Percentiles rank a stretch among this genome's conserved stretches.
Evolutionary conservation across 345 rosid genomes (phyloP).

Genomic region (Turritis glabra): DNA sequence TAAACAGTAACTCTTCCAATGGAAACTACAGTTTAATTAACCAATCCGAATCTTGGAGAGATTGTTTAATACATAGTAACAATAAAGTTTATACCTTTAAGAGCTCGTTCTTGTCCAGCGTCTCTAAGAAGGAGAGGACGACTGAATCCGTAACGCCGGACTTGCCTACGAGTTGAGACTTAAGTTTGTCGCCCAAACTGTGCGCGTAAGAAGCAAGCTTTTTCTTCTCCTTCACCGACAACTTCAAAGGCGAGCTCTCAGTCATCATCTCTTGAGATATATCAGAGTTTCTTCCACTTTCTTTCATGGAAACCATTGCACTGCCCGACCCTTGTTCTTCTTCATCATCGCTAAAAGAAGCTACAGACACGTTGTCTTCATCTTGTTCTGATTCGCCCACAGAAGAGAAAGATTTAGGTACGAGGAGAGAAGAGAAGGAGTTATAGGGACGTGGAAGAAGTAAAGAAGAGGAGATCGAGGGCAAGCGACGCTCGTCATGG

Average conservation of each 20-base stretch:
- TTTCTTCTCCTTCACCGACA: constrained; percentile 1
- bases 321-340: not conserved
- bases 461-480: constrained; percentile 12
- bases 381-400: not conserved
- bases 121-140: constrained; percentile 57
- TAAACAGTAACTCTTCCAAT: not conserved
- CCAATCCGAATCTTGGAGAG: not conserved
- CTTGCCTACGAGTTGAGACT: constrained; percentile 72
- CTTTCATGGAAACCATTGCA: not conserved
- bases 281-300: not conserved
- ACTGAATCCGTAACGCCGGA: constrained; percentile 72
- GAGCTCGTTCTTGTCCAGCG: constrained; percentile 78
- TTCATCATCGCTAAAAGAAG: not conserved
- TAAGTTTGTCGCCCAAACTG: constrained; percentile 71
- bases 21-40: not conserved
- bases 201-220: constrained; percentile 55
- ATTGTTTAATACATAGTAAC: not conserved
- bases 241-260: not conserved
- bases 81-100: constrained; percentile 53
- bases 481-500: not conserved
- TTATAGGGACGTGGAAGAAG: not conserved
- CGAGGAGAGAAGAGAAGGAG: constrained; percentile 15
- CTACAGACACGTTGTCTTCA: not conserved
- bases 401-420: constrained; percentile 14
- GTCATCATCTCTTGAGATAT: not conserved